Base-by-base conservation (phyloP, 257 asterid genomes). In the Solanum chmielewskii region DNA sequence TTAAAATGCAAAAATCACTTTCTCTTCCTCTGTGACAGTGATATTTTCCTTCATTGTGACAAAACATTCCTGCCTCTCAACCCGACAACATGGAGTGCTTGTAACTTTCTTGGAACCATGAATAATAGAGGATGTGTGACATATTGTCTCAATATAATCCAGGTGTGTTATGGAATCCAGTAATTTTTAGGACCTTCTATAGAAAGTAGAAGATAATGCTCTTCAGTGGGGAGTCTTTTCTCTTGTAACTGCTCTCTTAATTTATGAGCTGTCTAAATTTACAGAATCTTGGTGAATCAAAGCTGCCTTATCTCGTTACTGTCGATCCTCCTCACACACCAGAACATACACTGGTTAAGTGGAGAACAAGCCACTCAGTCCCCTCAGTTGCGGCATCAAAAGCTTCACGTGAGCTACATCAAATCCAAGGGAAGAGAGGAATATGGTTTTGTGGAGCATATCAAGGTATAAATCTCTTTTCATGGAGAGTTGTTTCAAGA, bases 391-490 rank as follows among this genome's bases (percentile, higher is more conserved):
- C 98, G 78, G 98, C 99, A 84, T 87, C 95, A 33, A 97, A 92
- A 90, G 98, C 99, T 81, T 93, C 98, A 21, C 68, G 90, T 85
- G 92, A 93, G 92, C 92, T 96, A 68, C 74, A 90, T 85, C 90
- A 90, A 52, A 95, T 94, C 90, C 99, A 97, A 91, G 99, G 99
- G 86, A 94, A 93, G 91, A 93, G 99, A 77, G 88, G 93, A 90
- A 91, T 95, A 89, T 97, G 99, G 99, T 97, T 95, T 83, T 93
- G 95, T 88, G 99, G 98, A 89, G 97, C 98, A 83, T 95, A 97
- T 90, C 99, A 96, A 92, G 99, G 99, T 95, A 75, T 85, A 62
- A 41, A 31, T 44, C 66, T 10, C 29, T n/a, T 81, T 29, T 16
- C 12, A 29, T 29, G 20, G 9, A 25, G 18, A 2, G 29, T 29